These are phyloP conservation scores for Solanum megistacrolobum DNA, from an alignment of 257 asterid genomes.

Conservation along the genomic window DNA sequence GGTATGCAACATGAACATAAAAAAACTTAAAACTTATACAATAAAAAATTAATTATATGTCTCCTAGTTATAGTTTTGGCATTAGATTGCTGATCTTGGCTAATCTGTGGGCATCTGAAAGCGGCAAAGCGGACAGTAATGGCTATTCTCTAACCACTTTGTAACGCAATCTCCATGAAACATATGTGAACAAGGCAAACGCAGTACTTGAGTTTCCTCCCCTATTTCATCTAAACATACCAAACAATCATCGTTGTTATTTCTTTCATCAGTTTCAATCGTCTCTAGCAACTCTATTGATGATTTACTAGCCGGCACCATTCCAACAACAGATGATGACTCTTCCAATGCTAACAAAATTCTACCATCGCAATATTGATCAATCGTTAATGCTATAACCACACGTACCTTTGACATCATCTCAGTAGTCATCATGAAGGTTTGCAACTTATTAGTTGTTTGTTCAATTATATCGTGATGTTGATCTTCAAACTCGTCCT, in stretches of 20 bases:
- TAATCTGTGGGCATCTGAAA: background rate
- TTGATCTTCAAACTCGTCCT: background rate
- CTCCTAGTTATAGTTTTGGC: too few species aligned
- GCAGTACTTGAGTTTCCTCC: background rate
- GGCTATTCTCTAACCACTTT: background rate
- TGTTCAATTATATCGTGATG: background rate
- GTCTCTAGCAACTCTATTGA: background rate
- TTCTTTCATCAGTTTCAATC: background rate
- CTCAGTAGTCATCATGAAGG: background rate
- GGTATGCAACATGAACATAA: too few species aligned
- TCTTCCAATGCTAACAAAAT: background rate
- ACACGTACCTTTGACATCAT: background rate
- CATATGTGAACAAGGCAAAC: constrained; percentile 4
- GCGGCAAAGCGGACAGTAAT: constrained; percentile 7
- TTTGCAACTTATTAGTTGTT: background rate
- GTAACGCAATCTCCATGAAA: constrained; percentile 1
- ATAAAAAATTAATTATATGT: too few species aligned
- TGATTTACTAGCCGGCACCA: background rate
- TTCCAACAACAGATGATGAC: background rate
- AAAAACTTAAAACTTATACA: too few species aligned
- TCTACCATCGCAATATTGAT: background rate
- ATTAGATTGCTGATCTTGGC: too few species aligned
- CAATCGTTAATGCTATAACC: background rate
- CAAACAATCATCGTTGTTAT: background rate
- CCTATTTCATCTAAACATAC: background rate